Percentiles rank a stretch among this genome's conserved stretches.
These are phyloP conservation scores for Pythium brachiatum DNA, from an alignment of 352 stramenopile genomes.

Conservation along the genomic window DNA sequence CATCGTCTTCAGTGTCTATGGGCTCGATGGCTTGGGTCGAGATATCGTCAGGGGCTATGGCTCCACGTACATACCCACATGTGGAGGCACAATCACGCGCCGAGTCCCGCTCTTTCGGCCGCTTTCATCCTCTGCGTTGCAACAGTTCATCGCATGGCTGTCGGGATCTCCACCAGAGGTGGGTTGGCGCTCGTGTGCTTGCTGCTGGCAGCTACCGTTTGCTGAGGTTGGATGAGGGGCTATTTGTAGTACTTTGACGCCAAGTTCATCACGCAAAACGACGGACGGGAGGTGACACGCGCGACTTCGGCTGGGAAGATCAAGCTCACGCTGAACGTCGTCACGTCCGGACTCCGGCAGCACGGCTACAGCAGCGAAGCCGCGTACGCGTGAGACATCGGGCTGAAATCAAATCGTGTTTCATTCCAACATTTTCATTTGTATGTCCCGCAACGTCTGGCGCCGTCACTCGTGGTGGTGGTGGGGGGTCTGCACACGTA, in stretches of 20 bases:
- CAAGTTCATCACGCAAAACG: slow-evolving; percentile 71
- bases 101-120: slow-evolving; percentile 88
- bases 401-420: not conserved
- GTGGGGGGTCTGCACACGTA: slow-evolving; percentile 2
- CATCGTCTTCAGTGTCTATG: slow-evolving; percentile 86
- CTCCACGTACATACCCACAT: slow-evolving; percentile 78
- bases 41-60: slow-evolving; percentile 93
- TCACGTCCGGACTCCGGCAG: slow-evolving; percentile 54
- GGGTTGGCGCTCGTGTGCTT: not conserved
- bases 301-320: slow-evolving; percentile 55
- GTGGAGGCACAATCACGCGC: slow-evolving; percentile 50
- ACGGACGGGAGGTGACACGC: slow-evolving; percentile 66
- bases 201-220: no score
- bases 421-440: slow-evolving; percentile 12
- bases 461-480: not conserved
- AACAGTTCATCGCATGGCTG: slow-evolving; percentile 89
- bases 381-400: slow-evolving; percentile 6
- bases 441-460: slow-evolving; percentile 1
- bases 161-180: slow-evolving; percentile 78
- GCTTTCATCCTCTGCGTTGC: slow-evolving; percentile 77
- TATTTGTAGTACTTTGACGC: slow-evolving; percentile 81
- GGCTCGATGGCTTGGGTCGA: slow-evolving; percentile 88
- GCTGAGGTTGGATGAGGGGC: not conserved
- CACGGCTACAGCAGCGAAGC: slow-evolving; percentile 38
- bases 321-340: slow-evolving; percentile 61